Conservation (phyloP, 2,329 filamentous ascomycete genomes). For the Leptographium procerum region DNA sequence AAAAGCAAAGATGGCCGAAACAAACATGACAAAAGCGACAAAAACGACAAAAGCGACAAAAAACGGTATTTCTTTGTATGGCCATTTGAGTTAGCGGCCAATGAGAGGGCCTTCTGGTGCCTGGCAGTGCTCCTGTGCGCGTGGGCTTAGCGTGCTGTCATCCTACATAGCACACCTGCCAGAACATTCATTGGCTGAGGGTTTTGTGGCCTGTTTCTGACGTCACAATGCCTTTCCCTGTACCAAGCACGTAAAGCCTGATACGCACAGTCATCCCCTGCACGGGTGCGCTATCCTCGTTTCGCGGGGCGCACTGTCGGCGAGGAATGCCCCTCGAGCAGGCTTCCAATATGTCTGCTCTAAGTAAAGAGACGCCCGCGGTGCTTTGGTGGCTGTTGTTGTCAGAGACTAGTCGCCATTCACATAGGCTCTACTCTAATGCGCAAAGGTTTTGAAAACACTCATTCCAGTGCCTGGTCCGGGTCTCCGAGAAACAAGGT, state of each 20-base stretch:
- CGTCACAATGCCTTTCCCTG: neutral
- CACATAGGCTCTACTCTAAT: too few relatives aligned
- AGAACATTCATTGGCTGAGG: neutral
- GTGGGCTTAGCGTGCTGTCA: neutral
- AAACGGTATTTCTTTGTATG: neutral
- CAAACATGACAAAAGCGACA: neutral
- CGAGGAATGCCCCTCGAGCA: neutral
- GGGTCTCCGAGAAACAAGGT: too few relatives aligned
- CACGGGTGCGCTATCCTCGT: neutral
- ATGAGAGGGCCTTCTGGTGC: neutral
- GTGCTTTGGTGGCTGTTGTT: too few relatives aligned
- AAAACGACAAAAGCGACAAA: neutral
- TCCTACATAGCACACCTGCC: neutral
- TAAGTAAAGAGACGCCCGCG: too few relatives aligned
- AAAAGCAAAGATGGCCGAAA: neutral
- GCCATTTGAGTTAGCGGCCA: neutral
- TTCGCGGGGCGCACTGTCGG: neutral
- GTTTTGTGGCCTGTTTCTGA: neutral
- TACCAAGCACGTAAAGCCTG: too few relatives aligned
- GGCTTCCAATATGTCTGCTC: neutral
- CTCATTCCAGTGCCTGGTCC: neutral
- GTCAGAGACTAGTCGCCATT: too few relatives aligned
- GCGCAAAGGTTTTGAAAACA: neutral
- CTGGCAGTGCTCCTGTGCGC: too few relatives aligned
- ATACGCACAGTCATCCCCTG: too few relatives aligned